Evolutionary conservation across 495 filamentous ascomycete species (phyloP), one percentile per base, ranked within the genome.

Genomic region (Lichenothelia convexa): DNA sequence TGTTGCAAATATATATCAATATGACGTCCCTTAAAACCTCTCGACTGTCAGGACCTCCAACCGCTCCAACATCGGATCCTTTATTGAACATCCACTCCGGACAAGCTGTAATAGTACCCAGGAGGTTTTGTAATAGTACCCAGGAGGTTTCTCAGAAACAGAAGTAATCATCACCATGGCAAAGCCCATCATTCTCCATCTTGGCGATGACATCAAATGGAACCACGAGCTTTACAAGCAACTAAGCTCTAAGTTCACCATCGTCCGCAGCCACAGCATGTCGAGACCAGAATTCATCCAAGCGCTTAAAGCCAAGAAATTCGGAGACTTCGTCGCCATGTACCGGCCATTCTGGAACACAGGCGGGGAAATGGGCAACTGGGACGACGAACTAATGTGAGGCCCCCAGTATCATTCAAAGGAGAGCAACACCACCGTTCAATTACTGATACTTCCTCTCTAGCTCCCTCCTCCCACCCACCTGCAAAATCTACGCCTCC

Each of bases 311-410:
- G 71, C 77, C 42, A 59, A 53, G 21, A 61, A 62, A 46, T 86
- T 75, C 64, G 79, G 79, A 3, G 60, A 80, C 41, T 84, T 86
- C 48, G 55, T 62, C 13, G 80, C 74, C 19, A 75, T 82, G 41
- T 77, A 81, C 50, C 65, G 78, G 15, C 79, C 78, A 0, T 82
- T 79, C 49, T 84, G 77, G 78, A 78, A 78, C 35, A 80, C 71
- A 0, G 78, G 78, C 5, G 74, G 73, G 8, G 79, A 83, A 57
- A 81, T 84, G 78, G 75, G 75, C 11, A 56, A 60, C 32, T 86
- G 80, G 80, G 77, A 84, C 48, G 56, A 58, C 21, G 78, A 84
- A 49, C 54, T 83, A 30, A 73, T 84, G 49, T 55, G 22, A 0
- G 17, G 8, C 6, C n/a, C n/a, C n/a, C n/a, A n/a, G n/a, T n/a